Conservation (phyloP, 139 green algal genomes). For the Mychonastes homosphaera region DNA sequence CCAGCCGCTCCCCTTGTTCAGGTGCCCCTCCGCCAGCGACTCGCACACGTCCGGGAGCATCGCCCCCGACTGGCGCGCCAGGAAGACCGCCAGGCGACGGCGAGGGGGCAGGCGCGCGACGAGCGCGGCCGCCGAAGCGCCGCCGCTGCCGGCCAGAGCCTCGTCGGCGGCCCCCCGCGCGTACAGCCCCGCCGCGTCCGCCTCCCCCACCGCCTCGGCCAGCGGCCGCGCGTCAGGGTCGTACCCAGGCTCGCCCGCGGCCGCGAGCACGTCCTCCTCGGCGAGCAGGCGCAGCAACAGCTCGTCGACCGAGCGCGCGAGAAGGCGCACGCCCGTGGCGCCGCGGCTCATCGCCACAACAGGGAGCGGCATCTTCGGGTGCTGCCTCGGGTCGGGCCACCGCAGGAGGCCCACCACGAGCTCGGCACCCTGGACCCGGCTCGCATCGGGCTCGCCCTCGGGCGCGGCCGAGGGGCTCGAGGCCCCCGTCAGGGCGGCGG, state of each 20-base stretch:
- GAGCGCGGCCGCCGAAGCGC: no score
- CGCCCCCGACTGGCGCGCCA: constrained; percentile 43
- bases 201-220: constrained; percentile 33
- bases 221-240: no score
- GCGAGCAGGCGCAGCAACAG: constrained; percentile 33
- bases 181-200: constrained; percentile 38
- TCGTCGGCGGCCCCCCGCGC: constrained; percentile 27
- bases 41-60: constrained; percentile 69
- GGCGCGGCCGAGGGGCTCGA: no score
- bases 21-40: constrained; percentile 42
- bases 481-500: no score
- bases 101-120: no score
- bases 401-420: constrained; percentile 53
- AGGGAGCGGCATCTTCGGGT: constrained; percentile 45
- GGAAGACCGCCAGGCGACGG: no score
- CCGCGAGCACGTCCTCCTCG: constrained; percentile 48
- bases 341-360: constrained; percentile 42
- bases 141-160: no score
- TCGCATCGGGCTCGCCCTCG: no score
- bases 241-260: no score
- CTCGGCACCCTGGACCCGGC: constrained; percentile 7
- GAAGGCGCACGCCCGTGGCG: constrained; percentile 30
- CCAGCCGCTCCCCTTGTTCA: constrained; percentile 39
- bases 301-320: constrained; percentile 55
- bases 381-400: constrained; percentile 38